Evolutionary conservation across 1,284 basidiomycete species (phyloP), one percentile per base, ranked within the genome.

Genomic region (Malassezia restricta): DNA sequence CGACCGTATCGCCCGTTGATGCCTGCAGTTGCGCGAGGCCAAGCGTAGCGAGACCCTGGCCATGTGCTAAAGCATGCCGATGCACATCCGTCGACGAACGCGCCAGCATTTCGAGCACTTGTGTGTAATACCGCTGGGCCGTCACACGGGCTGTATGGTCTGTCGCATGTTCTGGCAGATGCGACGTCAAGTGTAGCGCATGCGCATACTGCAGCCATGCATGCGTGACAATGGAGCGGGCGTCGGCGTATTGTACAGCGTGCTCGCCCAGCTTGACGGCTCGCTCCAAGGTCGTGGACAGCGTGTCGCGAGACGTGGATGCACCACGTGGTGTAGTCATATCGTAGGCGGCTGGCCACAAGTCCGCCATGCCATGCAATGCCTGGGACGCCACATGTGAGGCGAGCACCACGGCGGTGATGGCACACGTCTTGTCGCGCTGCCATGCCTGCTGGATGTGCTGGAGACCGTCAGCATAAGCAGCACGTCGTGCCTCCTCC

Each of bases 191-290:
- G 43, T 73, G 70, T 12, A 63, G 55, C 8, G 70, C 63, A 31
- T 67, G 61, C 5, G 70, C 70, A 38, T 63, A 64, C 47, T 58
- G 50, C 37, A 71, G 61, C 53, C 59, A 59, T 8, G 66, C 68
- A 31, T 70, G 62, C 30, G 62, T 51, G 43, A 66, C 53, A 31
- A 63, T 59, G 8, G 58, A 39, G n/a, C 59, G 50, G 2, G 59
- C 53, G 47, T 73, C 70, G 14, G 70, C 65, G 20, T 67, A 71
- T 57, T 73, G 70, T 43, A 71, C 58, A 7, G 70, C 68, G 31
- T 71, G 68, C 40, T 73, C 70, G 33, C 60, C 62, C 5, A 73
- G 60, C 58, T 71, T 73, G 49, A 71, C 58, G 6, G 70, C 67
- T 33, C 60, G 59, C 12, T 48, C 54, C 29, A 65, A 66, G 51